Base-by-base conservation (phyloP, 2,329 filamentous ascomycete genomes). In the Rhynchosporium graminicola region DNA sequence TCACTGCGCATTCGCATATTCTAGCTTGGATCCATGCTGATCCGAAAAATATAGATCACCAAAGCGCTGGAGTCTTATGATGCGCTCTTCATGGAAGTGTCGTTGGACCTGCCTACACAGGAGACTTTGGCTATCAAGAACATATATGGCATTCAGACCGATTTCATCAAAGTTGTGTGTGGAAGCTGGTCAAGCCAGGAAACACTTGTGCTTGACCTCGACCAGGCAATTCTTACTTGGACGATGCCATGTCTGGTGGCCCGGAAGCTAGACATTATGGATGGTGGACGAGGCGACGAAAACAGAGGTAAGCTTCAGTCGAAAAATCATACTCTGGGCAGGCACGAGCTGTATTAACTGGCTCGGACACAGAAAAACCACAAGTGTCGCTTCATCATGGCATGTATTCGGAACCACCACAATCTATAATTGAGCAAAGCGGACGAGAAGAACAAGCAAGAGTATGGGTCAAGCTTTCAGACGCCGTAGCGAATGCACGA, bases 91-190 rank as follows among this genome's bases (percentile, higher is more conserved):
- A 10, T 52, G 13, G 50, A 52, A n/a, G 50, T 40, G 13, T 52
- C 50, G 3, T n/a, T 40, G 1, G 50, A 52, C 8, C 50, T 52
- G 13, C 5, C 50, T 10, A n/a, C 50, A 10, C 7, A 33, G 20
- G 50, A 52, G 31, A 52, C 20, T 15, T 33, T 52, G 3, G 50
- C 29, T 3, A 52, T 52, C 8, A 52, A 38, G 50, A 36, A 40
- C n/a, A 33, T 12, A 8, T 52, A 52, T 38, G 50, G 50, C 8
- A 52, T 52, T n/a, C 31, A 38, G 50, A 52, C 50, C 8, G 50
- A 52, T 20, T 52, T 38, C n/a, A 6, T 52, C 1, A 38, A 10
- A 13, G 50, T 52, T 7, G 50, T 26, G 2, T 52, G 31, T 26
- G 33, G 33, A 4, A 52, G 50, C 13, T 13, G 3, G 1, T 10